These are phyloP conservation scores for Dichotomocladium elegans DNA, from an alignment of 371 early-diverging fungal genomes.

Conservation along the genomic window DNA sequence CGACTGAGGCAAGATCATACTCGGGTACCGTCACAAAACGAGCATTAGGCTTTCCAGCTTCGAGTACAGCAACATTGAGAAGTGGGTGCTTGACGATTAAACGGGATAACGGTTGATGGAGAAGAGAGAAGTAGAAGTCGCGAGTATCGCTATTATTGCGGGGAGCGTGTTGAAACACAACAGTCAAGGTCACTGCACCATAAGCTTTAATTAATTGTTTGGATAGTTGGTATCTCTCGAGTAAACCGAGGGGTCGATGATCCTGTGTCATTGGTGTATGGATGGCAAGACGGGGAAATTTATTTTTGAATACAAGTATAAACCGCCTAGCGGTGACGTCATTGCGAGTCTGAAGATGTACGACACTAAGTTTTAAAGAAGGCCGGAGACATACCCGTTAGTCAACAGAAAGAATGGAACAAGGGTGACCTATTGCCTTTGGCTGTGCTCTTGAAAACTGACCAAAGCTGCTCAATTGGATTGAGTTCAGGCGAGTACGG, in stretches of 20 bases:
- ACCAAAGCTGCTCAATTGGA: no score
- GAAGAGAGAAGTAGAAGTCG: conserved; percentile 12
- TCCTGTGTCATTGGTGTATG: not conserved
- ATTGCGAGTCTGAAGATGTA: no score
- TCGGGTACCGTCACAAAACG: conserved; percentile 9
- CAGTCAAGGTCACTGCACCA: conserved; percentile 27
- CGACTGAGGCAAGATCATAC: conserved; percentile 14
- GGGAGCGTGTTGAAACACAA: conserved; percentile 13
- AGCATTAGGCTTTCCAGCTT: not conserved
- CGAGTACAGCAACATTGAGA: not conserved
- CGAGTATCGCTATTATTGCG: not conserved
- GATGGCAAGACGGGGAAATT: not conserved
- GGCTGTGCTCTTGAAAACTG: no score
- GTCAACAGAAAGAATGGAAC: no score
- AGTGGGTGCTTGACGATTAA: conserved; percentile 10
- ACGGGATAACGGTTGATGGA: conserved; percentile 19
- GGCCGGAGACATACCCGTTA: no score
- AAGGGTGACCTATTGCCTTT: no score
- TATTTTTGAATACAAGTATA: no score
- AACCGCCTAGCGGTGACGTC: no score
- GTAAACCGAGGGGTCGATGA: conserved; percentile 15
- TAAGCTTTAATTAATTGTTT: conserved; percentile 24
- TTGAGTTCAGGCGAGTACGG: no score
- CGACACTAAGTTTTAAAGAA: no score
- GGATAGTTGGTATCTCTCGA: conserved; percentile 41